These are phyloP conservation scores for Alternaria viburni DNA, from an alignment of 2,329 filamentous ascomycete species.

Conservation along the genomic window DNA sequence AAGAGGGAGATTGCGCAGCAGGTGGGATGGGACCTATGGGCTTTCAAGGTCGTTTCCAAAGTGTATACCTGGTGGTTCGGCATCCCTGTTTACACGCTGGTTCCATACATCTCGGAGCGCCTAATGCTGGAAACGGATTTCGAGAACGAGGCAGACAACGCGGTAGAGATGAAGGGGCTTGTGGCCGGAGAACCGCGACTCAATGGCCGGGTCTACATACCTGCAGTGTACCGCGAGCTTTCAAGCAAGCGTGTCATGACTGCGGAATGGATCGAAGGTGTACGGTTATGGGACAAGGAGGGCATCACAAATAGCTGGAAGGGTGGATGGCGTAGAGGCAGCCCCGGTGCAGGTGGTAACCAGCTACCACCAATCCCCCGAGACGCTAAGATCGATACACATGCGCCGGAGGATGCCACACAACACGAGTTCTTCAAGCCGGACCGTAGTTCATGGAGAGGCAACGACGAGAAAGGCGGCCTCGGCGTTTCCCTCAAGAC, in stretches of 20 bases:
- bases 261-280: slow-evolving; percentile 96
- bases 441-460: slow-evolving; percentile 78
- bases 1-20: slow-evolving; percentile 92
- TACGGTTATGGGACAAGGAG: slow-evolving; percentile 90
- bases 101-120: slow-evolving; percentile 93
- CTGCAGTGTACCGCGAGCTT: slow-evolving; percentile 81
- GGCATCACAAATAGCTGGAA: slow-evolving; percentile 78
- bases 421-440: slow-evolving; percentile 74
- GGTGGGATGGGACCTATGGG: slow-evolving; percentile 93
- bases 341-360: slow-evolving; percentile 75
- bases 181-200: slow-evolving; percentile 78
- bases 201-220: slow-evolving; percentile 83
- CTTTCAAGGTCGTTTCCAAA: slow-evolving; percentile 85
- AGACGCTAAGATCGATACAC: slow-evolving; percentile 43
- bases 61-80: slow-evolving; percentile 90
- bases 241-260: slow-evolving; percentile 86
- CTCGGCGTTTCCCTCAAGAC: slow-evolving; percentile 82
- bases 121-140: slow-evolving; percentile 94
- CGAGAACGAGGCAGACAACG: slow-evolving; percentile 86
- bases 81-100: slow-evolving; percentile 87
- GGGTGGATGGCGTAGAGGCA: slow-evolving; percentile 76
- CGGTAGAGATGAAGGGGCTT: slow-evolving; percentile 79
- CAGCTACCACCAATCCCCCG: slow-evolving; percentile 59
- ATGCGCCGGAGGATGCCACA: slow-evolving; percentile 40
- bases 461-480: slow-evolving; percentile 74